Conservation (phyloP, 1,284 basidiomycete species). For the Austroboletus novae-zelandiae region DNA sequence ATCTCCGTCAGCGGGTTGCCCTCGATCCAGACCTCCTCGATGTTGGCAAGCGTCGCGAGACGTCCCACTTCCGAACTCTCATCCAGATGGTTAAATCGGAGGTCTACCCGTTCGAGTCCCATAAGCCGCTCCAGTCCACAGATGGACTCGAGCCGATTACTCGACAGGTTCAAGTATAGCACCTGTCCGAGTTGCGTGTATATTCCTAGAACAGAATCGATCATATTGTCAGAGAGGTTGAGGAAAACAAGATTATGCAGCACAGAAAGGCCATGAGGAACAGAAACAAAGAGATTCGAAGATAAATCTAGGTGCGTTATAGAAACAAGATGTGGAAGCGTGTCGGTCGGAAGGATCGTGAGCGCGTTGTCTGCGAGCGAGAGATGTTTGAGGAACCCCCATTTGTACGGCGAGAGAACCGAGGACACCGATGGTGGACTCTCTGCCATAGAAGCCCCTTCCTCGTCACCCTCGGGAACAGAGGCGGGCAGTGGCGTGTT, state of each 20-base stretch:
- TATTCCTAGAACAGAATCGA: conserved; percentile 91
- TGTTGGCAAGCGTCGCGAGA: conserved; percentile 75
- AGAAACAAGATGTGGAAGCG: conserved; percentile 70
- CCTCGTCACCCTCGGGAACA: conserved; percentile 58
- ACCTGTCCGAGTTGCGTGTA: conserved; percentile 81
- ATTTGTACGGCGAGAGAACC: conserved; percentile 63
- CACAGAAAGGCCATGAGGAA: conserved; percentile 73
- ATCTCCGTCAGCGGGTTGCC: conserved; percentile 76
- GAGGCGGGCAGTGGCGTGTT: conserved; percentile 53
- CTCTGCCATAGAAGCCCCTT: conserved; percentile 32
- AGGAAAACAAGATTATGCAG: conserved; percentile 82
- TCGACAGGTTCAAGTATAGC: conserved; percentile 71
- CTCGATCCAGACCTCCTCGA: conserved; percentile 76
- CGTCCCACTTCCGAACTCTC: conserved; percentile 87
- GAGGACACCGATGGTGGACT: conserved; percentile 32
- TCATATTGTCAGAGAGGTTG: conserved; percentile 93
- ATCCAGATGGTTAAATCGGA: conserved; percentile 79
- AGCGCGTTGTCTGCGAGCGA: conserved; percentile 81
- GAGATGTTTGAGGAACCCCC: conserved; percentile 77
- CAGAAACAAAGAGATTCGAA: conserved; percentile 83
- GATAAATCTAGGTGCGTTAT: conserved; percentile 89
- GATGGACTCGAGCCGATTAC: conserved; percentile 89
- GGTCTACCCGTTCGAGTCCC: conserved; percentile 81
- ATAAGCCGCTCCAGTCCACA: conserved; percentile 89
- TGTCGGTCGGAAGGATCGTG: conserved; percentile 75